Percentiles rank a stretch among this genome's conserved stretches.
phyloP scores from a whole-genome alignment of 768 basidiomycete genomes.

The Mycena pura region DNA sequence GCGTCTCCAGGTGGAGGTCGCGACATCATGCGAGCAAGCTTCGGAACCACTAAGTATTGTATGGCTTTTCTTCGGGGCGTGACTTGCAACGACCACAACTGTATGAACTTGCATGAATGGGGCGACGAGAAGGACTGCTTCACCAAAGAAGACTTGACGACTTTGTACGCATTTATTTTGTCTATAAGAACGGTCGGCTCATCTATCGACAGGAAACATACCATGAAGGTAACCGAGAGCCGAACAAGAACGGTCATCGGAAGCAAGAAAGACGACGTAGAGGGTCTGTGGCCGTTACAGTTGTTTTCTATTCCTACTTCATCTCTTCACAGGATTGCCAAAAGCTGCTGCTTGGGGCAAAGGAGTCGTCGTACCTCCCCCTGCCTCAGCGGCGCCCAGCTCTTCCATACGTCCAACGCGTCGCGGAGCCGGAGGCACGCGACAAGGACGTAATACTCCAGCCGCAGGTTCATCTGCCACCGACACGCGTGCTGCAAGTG shows the following conservation, averaged over 20 bases:
- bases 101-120: slow-evolving; percentile 97
- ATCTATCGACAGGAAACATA: slow-evolving; percentile 73
- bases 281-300: slow-evolving; percentile 38
- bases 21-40: slow-evolving; percentile 90
- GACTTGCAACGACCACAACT: slow-evolving; percentile 85
- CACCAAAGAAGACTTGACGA: slow-evolving; percentile 94
- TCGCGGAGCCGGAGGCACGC: slow-evolving; percentile 48
- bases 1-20: slow-evolving; percentile 89
- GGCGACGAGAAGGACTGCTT: slow-evolving; percentile 98
- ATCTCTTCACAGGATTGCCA: slow-evolving; percentile 58
- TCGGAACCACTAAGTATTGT: slow-evolving; percentile 98
- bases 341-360: slow-evolving; percentile 72
- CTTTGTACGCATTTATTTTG: slow-evolving; percentile 61
- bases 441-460: slow-evolving; percentile 53
- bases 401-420: slow-evolving; percentile 46
- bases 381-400: slow-evolving; percentile 28
- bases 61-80: slow-evolving; percentile 91
- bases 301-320: slow-evolving; percentile 17
- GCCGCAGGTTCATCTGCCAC: slow-evolving; percentile 28
- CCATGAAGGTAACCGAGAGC: slow-evolving; percentile 88
- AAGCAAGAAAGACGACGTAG: slow-evolving; percentile 67
- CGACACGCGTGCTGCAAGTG: slow-evolving; percentile 41
- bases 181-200: slow-evolving; percentile 13
- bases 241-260: slow-evolving; percentile 55
- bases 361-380: slow-evolving; percentile 32